phyloP scores from a whole-genome alignment of 2,329 filamentous ascomycete species.

The Neonectria coccinea region DNA sequence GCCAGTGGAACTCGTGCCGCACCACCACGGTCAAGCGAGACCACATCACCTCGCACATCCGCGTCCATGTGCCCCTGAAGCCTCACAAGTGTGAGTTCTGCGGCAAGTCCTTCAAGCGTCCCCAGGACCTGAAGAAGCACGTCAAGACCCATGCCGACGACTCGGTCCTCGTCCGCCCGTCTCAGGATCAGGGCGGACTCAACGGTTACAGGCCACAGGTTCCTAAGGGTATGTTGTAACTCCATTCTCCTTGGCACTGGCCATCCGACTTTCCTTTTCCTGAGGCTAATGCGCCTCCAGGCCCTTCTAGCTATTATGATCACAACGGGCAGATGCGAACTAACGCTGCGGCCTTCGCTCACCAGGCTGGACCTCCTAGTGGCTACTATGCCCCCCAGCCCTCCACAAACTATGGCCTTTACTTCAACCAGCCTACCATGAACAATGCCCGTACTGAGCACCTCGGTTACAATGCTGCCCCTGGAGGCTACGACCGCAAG shows the following conservation, averaged over 20 bases:
- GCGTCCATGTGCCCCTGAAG: constrained; percentile 98
- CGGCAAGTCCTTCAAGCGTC: constrained; percentile 98
- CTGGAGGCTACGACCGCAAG: constrained; percentile 77
- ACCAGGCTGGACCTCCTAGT: constrained; percentile 64
- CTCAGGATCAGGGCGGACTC: constrained; percentile 65
- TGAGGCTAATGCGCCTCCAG: constrained; percentile 60
- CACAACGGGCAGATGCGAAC: constrained; percentile 73
- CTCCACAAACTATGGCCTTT: constrained; percentile 76
- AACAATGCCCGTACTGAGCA: constrained; percentile 68
- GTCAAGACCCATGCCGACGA: constrained; percentile 99
- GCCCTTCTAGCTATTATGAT: constrained; percentile 71
- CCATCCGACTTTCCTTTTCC: constrained; percentile 44
- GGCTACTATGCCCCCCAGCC: constrained; percentile 70
- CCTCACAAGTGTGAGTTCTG: constrained; percentile 99
- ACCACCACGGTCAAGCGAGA: constrained; percentile 99
- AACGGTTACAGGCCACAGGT: constrained; percentile 64
- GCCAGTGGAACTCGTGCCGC: constrained; percentile 95
- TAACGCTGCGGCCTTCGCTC: constrained; percentile 66
- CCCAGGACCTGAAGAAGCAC: constrained; percentile 99
- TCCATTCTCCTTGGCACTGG: constrained; percentile 32
- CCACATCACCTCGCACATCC: constrained; percentile 98
- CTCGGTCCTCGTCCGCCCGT: constrained; percentile 74
- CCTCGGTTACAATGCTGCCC: constrained; percentile 68
- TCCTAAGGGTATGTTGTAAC: constrained; percentile 62
- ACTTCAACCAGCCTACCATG: constrained; percentile 77